A percentile compares a stretch with the other conserved stretches of the same genome.
These are phyloP conservation scores for Aspergillus quadricinctus DNA, from an alignment of 2,329 filamentous ascomycete species.

Conservation along the genomic window DNA sequence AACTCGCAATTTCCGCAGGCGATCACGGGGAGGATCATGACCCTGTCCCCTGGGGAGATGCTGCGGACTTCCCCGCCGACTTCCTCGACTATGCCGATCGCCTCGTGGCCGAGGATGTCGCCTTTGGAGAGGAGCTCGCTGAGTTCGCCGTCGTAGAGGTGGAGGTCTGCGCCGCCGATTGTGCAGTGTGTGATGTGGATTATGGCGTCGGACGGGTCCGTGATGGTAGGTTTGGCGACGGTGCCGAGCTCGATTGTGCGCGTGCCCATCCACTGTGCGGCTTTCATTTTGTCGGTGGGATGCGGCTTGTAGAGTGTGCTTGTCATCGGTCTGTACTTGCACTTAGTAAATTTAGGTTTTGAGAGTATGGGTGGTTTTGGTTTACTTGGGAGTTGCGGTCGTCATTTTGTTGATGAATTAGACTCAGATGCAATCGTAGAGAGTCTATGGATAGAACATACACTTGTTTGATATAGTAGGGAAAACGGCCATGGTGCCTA, in stretches of 20 bases:
- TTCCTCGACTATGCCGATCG: conserved; percentile 27
- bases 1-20: conserved; percentile 29
- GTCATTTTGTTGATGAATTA: background rate
- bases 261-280: conserved; percentile 26
- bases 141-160: conserved; percentile 29
- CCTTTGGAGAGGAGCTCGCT: conserved; percentile 25
- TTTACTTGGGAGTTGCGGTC: background rate
- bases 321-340: background rate
- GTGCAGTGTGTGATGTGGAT: conserved; percentile 30
- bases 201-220: conserved; percentile 30
- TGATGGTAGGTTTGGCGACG: conserved; percentile 31
- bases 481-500: too few relatives aligned
- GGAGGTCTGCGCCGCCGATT: conserved; percentile 32
- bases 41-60: conserved; percentile 22
- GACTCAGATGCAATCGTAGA: background rate
- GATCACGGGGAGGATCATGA: conserved; percentile 29
- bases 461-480: background rate
- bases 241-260: conserved; percentile 26
- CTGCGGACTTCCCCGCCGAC: conserved; percentile 20
- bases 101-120: conserved; percentile 28
- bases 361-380: background rate
- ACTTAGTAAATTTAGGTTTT: too few relatives aligned
- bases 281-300: conserved; percentile 27
- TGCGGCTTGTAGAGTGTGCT: conserved; percentile 16
- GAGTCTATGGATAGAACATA: background rate